A percentile compares a stretch with the other conserved stretches of the same genome.
phyloP scores from a whole-genome alignment of 1,284 basidiomycete species.

The Moniliella sp. region DNA sequence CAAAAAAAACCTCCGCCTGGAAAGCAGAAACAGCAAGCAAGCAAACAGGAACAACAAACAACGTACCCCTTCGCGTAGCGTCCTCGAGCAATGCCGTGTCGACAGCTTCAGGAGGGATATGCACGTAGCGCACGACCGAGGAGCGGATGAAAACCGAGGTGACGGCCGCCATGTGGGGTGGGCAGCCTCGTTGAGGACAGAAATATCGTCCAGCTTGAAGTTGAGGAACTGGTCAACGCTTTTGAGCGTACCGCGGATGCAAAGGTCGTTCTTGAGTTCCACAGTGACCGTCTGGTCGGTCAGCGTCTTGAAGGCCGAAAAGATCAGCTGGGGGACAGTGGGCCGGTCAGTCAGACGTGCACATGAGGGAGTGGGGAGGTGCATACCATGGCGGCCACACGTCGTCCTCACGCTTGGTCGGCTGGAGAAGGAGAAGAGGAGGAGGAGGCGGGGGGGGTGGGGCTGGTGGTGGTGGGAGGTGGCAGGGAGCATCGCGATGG shows the following conservation, averaged over 20 bases:
- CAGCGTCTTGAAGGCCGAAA: slow-evolving; percentile 95
- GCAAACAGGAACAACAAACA: too few species aligned
- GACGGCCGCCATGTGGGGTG: too few species aligned
- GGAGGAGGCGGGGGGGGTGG: too few species aligned
- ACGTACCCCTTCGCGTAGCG: slow-evolving; percentile 62
- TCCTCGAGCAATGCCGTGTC: slow-evolving; percentile 92
- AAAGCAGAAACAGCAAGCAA: too few species aligned
- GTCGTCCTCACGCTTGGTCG: too few species aligned
- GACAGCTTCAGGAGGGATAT: slow-evolving; percentile 71
- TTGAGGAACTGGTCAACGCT: slow-evolving; percentile 99
- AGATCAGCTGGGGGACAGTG: slow-evolving; percentile 87
- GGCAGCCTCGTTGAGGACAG: slow-evolving; percentile 73
- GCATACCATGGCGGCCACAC: too few species aligned
- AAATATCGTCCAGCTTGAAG: slow-evolving; percentile 82
- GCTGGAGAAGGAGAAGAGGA: too few species aligned
- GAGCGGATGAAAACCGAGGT: slow-evolving; percentile 98
- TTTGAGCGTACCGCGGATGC: slow-evolving; percentile 83
- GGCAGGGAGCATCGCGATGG: too few species aligned
- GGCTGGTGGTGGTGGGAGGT: too few species aligned
- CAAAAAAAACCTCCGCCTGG: too few species aligned
- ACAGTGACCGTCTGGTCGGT: slow-evolving; percentile 78
- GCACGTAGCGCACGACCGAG: slow-evolving; percentile 89
- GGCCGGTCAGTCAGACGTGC: too few species aligned
- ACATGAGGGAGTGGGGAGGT: too few species aligned
- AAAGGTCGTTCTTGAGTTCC: slow-evolving; percentile 95